These are phyloP conservation scores for Sutorius eximius DNA, from an alignment of 1,284 basidiomycete genomes.

Conservation along the genomic window DNA sequence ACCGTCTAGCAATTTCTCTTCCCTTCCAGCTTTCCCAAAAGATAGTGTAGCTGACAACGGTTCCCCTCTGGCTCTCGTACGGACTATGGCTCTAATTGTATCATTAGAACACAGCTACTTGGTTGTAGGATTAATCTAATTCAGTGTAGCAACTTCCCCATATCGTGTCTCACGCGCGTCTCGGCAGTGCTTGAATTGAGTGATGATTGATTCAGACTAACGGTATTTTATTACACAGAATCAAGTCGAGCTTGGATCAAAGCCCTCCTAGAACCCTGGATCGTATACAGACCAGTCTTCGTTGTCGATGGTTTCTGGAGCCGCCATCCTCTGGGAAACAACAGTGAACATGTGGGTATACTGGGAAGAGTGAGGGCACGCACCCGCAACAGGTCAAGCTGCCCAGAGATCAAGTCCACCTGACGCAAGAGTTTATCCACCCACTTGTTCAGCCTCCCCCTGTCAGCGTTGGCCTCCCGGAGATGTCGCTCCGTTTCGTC, in stretches of 20 bases:
- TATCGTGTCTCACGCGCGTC: background rate
- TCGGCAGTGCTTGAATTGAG: background rate
- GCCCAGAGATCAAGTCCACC: constrained; percentile 13
- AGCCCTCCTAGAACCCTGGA: background rate
- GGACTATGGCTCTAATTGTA: constrained; percentile 3
- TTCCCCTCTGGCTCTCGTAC: background rate
- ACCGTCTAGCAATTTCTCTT: background rate
- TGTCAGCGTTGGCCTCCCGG: constrained; percentile 19
- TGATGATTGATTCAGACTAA: background rate
- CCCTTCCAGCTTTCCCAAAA: background rate
- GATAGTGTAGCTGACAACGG: constrained; percentile 9
- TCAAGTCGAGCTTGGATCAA: constrained; percentile 1
- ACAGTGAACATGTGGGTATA: background rate
- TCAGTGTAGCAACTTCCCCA: background rate
- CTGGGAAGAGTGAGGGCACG: background rate
- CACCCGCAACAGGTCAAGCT: constrained; percentile 16
- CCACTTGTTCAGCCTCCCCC: constrained; percentile 11
- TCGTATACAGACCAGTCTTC: constrained; percentile 4
- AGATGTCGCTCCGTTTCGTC: constrained; percentile 23
- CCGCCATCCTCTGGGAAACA: constrained; percentile 12
- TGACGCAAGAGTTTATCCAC: constrained; percentile 8
- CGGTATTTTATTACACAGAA: background rate
- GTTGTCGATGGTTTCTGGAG: background rate
- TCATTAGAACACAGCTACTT: background rate
- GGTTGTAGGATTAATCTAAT: background rate